Evolutionary conservation across 2,329 filamentous ascomycete genomes (phyloP), one percentile per base, ranked within the genome.

Genomic region (Arachnomyces sp.): DNA sequence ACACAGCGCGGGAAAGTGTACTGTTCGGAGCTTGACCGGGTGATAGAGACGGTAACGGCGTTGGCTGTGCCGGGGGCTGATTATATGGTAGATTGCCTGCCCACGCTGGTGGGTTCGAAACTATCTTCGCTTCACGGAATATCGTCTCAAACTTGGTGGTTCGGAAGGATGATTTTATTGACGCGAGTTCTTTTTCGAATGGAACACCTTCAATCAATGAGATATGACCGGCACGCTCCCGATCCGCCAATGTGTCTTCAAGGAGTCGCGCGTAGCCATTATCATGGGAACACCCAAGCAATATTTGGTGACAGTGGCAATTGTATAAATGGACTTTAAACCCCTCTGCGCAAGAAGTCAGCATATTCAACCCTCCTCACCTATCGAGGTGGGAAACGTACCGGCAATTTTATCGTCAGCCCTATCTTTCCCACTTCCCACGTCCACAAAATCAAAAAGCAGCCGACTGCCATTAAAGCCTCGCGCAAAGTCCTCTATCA

Each of bases 211-310:
- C 73, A 28, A 81, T 58, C 14, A 81, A 59, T 6, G 74, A 72
- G 30, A 80, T 65, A 35, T 71, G 68, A 15, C 63, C 59, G 7
- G 64, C 54, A 15, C 69, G 61, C 32, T 66, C 58, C 13, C 61
- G 49, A 39, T 74, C 68, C 42, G 61, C 59, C 35, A 65, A 54
- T 37, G 67, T 66, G 28, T 73, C 65, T 51, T 75, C 68, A 8
- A 81, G 59, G 28, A 72, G 58, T 8, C 65, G 63, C 16, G 69
- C 68, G 54, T 77, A 79, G 15, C 71, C 66, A 40, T 69, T 70
- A 56, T 76, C 72, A 43, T 74, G 71, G 11, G 72, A 73, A 55
- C 75, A 77, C 7, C 76, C 77, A 28, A 81, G 64, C 36, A 79
- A 62, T 38, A 81, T 70, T 41, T 77, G 74, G 39, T 73, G 74